Base-by-base conservation (phyloP, 73 alveolate species). In the Tetrahymena malaccensis region DNA sequence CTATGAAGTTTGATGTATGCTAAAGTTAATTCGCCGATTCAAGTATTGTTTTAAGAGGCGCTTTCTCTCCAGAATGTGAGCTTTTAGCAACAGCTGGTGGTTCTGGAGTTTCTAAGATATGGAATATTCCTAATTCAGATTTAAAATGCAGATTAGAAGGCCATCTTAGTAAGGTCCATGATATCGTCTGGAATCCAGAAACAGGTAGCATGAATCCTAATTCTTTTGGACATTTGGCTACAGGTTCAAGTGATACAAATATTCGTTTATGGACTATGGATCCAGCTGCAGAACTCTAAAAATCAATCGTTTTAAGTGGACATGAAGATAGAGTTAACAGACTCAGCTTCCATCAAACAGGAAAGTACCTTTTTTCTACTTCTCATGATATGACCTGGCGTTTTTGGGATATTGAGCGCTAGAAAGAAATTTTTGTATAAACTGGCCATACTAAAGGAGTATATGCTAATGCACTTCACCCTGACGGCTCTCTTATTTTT, bases 391-490 rank as follows among this genome's bases (percentile, higher is more conserved):
- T 97, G 94, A 99, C 99, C 4, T 98, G 99, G 99, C 97, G 99
- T 40, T 94, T 99, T 84, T 99, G 99, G 99, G 99, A 98, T 94
- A 94, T 97, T 0, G 97, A 93, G 56, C 85, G 97, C 38, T 34
- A 98, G 93, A 96, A 97, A 94, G 99, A 98, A 95, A 93, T 99
- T 4, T 95, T 96, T 93, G 97, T 98, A 10, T 99, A 99, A 96
- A 99, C 99, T 94, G 99, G 99, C 10, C 99, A 99, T 96, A 95
- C 99, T 43, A 96, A 98, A 93, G 99, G 99, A 70, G 98, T 98
- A 35, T 98, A 98, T 96, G 97, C 99, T 17, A 56, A 98, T 56
- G 85, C 98, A 40, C 98, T 99, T 96, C 99, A 99, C 96, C 98
- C 96, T 43, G 99, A 99, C 96, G 99, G 99, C 6, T 97, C 99